These are phyloP conservation scores for Schrenkiella parvula DNA, from an alignment of 345 rosid species.

Conservation along the genomic window DNA sequence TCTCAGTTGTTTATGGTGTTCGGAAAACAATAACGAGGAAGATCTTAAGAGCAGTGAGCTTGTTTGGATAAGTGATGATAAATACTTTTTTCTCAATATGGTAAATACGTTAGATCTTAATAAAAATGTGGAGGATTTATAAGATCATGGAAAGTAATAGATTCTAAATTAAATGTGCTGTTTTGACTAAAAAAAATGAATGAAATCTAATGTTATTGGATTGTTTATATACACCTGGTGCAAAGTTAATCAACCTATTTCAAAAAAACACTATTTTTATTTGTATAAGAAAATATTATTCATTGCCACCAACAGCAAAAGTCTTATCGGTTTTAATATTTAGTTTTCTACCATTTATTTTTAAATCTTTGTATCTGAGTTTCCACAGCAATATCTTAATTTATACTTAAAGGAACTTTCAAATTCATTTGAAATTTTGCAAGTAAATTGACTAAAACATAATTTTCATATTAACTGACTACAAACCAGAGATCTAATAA, in stretches of 20 bases:
- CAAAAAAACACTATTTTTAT: too few relatives aligned
- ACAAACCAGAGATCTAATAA: neutral
- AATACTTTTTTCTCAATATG: too few relatives aligned
- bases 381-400: neutral
- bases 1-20: too few relatives aligned
- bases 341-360: neutral
- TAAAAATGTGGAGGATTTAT: neutral
- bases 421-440: neutral
- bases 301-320: neutral
- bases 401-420: neutral
- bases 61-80: too few relatives aligned
- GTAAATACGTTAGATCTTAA: neutral
- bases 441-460: neutral
- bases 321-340: neutral
- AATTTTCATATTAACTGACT: neutral
- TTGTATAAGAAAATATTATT: too few relatives aligned
- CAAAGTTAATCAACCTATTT: too few relatives aligned
- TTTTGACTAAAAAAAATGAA: neutral
- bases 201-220: neutral
- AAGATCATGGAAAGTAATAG: neutral
- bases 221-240: neutral
- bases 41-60: neutral
- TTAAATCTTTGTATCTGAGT: neutral
- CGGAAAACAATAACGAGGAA: neutral
- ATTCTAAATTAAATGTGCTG: neutral